Percentiles rank a stretch among this genome's conserved stretches.
Evolutionary conservation across 495 filamentous ascomycete species (phyloP).

Genomic region (Lasiosphaeria miniovina): DNA sequence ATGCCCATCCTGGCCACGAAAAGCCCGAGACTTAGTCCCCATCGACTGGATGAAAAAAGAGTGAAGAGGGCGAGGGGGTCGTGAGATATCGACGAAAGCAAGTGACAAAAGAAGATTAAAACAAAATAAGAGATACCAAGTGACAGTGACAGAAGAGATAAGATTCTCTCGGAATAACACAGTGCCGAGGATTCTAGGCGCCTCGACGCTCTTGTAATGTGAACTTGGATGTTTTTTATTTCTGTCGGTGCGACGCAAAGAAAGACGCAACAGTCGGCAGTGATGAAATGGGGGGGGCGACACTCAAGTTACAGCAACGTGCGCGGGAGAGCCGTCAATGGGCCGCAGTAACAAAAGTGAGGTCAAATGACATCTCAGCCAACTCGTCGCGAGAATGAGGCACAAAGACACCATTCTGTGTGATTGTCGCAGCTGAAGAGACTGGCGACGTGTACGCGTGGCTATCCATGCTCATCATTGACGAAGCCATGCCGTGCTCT

Average conservation of each 20-base stretch:
- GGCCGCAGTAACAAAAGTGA: constrained; percentile 19
- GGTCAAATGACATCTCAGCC: constrained; percentile 31
- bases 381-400: constrained; percentile 16
- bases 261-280: constrained; percentile 1
- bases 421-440: constrained; percentile 42
- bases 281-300: constrained; percentile 1
- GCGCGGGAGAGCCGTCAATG: constrained; percentile 6
- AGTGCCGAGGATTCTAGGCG: neutral
- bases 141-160: neutral
- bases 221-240: neutral
- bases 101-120: neutral
- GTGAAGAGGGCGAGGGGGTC: neutral
- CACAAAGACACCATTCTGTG: constrained; percentile 28
- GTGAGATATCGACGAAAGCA: neutral
- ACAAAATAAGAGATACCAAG: neutral
- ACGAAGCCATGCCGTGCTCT: constrained; percentile 21
- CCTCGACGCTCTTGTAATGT: neutral
- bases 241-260: constrained; percentile 12
- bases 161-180: neutral
- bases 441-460: constrained; percentile 35
- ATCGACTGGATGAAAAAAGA: constrained; percentile 3
- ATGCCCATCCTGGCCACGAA: neutral
- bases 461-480: constrained; percentile 31
- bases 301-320: neutral
- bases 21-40: constrained; percentile 2